A percentile compares a stretch with the other conserved stretches of the same genome.
phyloP scores from a whole-genome alignment of 495 filamentous ascomycete genomes.

The Lichenothelia convexa region DNA sequence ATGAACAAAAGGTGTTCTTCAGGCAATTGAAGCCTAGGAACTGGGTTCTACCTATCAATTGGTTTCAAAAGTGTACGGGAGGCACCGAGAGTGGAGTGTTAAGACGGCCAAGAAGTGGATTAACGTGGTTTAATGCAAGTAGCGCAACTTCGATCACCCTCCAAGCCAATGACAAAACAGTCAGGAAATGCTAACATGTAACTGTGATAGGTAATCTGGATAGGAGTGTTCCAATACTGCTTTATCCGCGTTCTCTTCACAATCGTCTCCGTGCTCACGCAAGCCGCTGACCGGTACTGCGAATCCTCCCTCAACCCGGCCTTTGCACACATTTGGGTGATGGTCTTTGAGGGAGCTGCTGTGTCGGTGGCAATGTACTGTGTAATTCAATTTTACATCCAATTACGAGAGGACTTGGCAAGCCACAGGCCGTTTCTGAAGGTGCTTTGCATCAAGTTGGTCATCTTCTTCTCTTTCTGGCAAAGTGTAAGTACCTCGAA shows the following conservation, averaged over 20 bases:
- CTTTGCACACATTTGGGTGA: constrained; percentile 68
- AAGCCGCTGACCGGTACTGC: constrained; percentile 55
- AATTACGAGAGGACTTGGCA: constrained; percentile 49
- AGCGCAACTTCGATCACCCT: not conserved
- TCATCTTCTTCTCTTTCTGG: constrained; percentile 94
- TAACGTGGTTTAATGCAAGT: constrained; percentile 75
- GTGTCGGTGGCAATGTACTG: constrained; percentile 87
- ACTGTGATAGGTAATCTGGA: constrained; percentile 53
- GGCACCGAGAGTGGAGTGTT: constrained; percentile 42
- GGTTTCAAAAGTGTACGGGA: constrained; percentile 50
- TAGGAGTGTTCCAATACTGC: constrained; percentile 79
- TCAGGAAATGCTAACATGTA: constrained; percentile 1
- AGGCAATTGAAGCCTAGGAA: constrained; percentile 43
- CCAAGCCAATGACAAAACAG: not conserved
- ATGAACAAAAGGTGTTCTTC: constrained; percentile 80
- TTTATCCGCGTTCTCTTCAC: constrained; percentile 75
- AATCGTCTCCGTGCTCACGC: constrained; percentile 54
- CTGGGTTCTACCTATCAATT: constrained; percentile 62
- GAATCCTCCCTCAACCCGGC: constrained; percentile 56
- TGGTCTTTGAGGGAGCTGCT: constrained; percentile 49
- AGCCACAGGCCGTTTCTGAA: constrained; percentile 63
- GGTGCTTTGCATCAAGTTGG: constrained; percentile 73
- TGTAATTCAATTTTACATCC: constrained; percentile 76
- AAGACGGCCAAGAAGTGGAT: constrained; percentile 58
- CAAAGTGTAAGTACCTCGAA: constrained; percentile 35